Conservation (phyloP, 495 filamentous ascomycete genomes). For the Immersiella caudata region DNA sequence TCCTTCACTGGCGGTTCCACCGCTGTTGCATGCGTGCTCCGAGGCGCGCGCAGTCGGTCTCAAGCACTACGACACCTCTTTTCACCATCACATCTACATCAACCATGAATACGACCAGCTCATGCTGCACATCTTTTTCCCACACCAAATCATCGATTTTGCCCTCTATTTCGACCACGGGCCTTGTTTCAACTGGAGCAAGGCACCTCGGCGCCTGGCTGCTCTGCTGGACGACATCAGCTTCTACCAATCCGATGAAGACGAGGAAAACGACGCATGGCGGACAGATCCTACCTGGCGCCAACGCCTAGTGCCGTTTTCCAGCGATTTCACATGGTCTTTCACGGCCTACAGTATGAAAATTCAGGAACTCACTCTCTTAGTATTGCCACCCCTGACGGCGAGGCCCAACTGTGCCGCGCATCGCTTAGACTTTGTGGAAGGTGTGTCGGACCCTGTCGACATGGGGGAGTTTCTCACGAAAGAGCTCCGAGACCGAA, state of each 20-base stretch:
- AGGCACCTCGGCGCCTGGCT: not conserved
- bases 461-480: not conserved
- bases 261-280: not conserved
- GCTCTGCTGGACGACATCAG: slow-evolving; percentile 8
- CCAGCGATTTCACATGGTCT: not conserved
- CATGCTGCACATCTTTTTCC: slow-evolving; percentile 6
- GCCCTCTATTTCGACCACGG: not conserved
- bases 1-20: slow-evolving; percentile 1
- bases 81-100: slow-evolving; percentile 8
- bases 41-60: not conserved
- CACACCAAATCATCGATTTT: not conserved
- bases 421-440: not conserved
- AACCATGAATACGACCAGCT: slow-evolving; percentile 6
- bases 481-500: not conserved
- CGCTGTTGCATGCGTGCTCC: slow-evolving; percentile 8
- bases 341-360: not conserved
- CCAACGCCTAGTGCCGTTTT: not conserved
- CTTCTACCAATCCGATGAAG: slow-evolving; percentile 6
- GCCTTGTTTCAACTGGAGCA: not conserved
- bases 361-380: not conserved
- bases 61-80: slow-evolving; percentile 5
- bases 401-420: not conserved
- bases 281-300: not conserved
- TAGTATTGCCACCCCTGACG: slow-evolving; percentile 2
- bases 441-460: not conserved